Conservation (phyloP, 140 eudicot genomes). For the Cichorium intybus region DNA sequence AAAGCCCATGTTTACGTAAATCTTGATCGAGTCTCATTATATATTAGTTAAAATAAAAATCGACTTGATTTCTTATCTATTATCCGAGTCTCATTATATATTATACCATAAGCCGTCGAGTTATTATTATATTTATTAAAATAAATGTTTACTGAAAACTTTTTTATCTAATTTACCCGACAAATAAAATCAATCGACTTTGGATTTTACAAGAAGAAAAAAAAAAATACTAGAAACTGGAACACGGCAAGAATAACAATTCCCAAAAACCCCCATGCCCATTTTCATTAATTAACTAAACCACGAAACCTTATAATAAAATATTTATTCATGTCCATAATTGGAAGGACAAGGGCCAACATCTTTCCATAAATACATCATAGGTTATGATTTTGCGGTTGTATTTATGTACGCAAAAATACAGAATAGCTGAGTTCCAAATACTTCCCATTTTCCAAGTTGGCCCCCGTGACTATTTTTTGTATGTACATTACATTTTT, state of each 20-base stretch:
- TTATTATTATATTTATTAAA: too few relatives aligned
- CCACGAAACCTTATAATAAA: slow-evolving; percentile 4
- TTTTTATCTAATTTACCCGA: too few relatives aligned
- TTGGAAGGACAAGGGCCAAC: slow-evolving; percentile 34
- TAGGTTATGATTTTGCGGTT: slow-evolving; percentile 22
- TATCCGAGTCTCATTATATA: too few relatives aligned
- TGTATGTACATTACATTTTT: neutral
- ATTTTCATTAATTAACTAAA: neutral
- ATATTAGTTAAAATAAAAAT: too few relatives aligned
- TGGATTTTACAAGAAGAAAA: slow-evolving; percentile 16
- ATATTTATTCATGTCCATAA: slow-evolving; percentile 28
- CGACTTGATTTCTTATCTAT: too few relatives aligned
- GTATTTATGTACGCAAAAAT: slow-evolving; percentile 12
- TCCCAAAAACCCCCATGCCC: slow-evolving; percentile 26
- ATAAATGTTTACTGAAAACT: too few relatives aligned
- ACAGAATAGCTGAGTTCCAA: slow-evolving; percentile 25
- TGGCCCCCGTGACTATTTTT: slow-evolving; percentile 21
- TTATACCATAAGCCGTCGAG: too few relatives aligned
- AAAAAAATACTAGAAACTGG: slow-evolving; percentile 1
- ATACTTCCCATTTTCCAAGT: slow-evolving; percentile 33
- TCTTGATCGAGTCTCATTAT: too few relatives aligned
- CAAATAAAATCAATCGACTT: too few relatives aligned
- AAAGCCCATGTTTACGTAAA: too few relatives aligned
- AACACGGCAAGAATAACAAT: slow-evolving; percentile 25
- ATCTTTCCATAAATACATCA: slow-evolving; percentile 26